Percentiles rank a stretch among this genome's conserved stretches.
Evolutionary conservation across 768 basidiomycete genomes (phyloP).

Genomic region (Leucogyrophana mollusca): DNA sequence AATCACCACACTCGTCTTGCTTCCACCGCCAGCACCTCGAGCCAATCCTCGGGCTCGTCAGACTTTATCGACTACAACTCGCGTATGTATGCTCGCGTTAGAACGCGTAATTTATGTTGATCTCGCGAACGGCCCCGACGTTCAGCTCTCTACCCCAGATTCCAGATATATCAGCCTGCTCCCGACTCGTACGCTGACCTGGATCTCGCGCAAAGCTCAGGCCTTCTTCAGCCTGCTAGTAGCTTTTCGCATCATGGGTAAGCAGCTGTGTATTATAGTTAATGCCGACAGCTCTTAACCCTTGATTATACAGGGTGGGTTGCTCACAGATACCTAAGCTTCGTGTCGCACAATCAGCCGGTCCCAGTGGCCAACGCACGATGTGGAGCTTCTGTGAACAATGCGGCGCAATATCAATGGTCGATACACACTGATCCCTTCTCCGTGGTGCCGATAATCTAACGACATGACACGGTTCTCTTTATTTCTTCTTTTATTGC

Average conservation of each 20-base stretch:
- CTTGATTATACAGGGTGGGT: conserved; percentile 43
- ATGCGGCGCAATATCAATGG: conserved; percentile 88
- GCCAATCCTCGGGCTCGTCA: conserved; percentile 45
- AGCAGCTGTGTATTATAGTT: conserved; percentile 20
- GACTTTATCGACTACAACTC: conserved; percentile 46
- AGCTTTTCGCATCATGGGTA: conserved; percentile 74
- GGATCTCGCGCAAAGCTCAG: conserved; percentile 48
- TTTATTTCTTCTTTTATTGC: conserved; percentile 29
- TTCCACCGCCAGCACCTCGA: conserved; percentile 62
- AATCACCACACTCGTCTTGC: conserved; percentile 59
- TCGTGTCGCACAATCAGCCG: conserved; percentile 72
- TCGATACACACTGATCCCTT: conserved; percentile 59
- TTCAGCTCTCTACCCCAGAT: conserved; percentile 55
- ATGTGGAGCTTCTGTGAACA: conserved; percentile 91
- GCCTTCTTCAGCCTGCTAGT: conserved; percentile 66
- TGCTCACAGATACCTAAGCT: conserved; percentile 85
- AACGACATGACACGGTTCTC: conserved; percentile 9
- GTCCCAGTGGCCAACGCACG: conserved; percentile 62
- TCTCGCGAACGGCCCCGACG: not conserved
- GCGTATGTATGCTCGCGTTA: conserved; percentile 37
- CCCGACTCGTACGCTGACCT: conserved; percentile 47
- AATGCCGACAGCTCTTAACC: conserved; percentile 8
- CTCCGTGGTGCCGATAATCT: not conserved
- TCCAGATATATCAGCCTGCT: conserved; percentile 61
- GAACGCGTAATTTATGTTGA: conserved; percentile 1